Base-by-base conservation (phyloP, 257 asterid species). In the Fraxinus americana region DNA sequence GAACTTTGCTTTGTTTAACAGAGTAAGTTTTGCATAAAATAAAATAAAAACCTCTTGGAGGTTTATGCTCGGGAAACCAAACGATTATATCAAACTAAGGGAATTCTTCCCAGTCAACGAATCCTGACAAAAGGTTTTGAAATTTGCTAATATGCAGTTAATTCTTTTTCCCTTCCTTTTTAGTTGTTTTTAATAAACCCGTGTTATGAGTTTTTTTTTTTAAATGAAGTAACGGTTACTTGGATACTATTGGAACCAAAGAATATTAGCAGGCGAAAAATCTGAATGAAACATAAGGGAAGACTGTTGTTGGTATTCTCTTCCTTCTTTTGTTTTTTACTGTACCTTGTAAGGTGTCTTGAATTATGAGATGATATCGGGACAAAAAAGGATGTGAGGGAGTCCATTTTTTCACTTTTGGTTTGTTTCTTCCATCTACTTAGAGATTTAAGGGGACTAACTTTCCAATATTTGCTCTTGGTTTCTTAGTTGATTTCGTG, bases 381-480 rank as follows among this genome's bases (percentile, higher is more conserved):
- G 34, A 32, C 34, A 1, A 32, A 32, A 32, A 45, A 7, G 7
- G 1, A 25, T 25, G 17, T 19, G 7, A 13, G 61, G 21, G 27
- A 25, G 27, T 25, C 27, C 27, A 25, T 25, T 25, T 25, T 25
- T 25, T 25, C 27, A 25, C 27, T 34, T 82, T 79, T 82, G 36
- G 30, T 76, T 16, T 16, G 63, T 29, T 75, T 73, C 23, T 54
- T 81, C 68, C 70, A 81, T 74, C 35, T 39, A 54, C 74, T 48
- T 17, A 11, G 70, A 59, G 66, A 59, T 61, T 63, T 69, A 70
- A 48, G 43, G 17, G 38, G 71, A 52, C 75, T 76, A 35, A 67
- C 9, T 21, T 70, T 77, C 32, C 70, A 13, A 4, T 1, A 6
- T 35, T n/a, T 71, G 38, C 35, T 73, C 39, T 59, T 67, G 39